Percentiles rank a stretch among this genome's conserved stretches.
Evolutionary conservation across 371 early-diverging fungal genomes (phyloP).

Genomic region (Rhizopus stolonifer): DNA sequence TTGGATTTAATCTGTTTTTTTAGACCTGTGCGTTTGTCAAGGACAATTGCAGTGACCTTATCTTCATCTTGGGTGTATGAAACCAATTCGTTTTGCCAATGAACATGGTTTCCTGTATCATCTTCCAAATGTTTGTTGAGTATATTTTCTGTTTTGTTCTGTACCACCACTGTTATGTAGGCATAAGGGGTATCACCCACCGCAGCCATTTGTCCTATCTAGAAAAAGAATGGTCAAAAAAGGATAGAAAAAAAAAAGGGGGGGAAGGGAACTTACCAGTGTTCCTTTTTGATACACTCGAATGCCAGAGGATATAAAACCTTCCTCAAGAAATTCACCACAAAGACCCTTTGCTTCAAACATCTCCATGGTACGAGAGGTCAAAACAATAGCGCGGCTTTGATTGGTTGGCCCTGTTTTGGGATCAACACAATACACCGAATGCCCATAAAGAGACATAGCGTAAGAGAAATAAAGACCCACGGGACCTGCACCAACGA

Average conservation of each 20-base stretch:
- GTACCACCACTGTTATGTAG: slow-evolving; percentile 30
- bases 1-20: slow-evolving; percentile 16
- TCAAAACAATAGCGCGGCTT: slow-evolving; percentile 41
- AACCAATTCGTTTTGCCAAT: slow-evolving; percentile 32
- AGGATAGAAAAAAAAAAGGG: background rate
- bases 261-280: slow-evolving; percentile 14
- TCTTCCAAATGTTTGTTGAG: slow-evolving; percentile 6
- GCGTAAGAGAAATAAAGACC: slow-evolving; percentile 44
- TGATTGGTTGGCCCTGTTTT: slow-evolving; percentile 36
- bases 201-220: slow-evolving; percentile 21
- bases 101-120: slow-evolving; percentile 13
- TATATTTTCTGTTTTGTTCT: slow-evolving; percentile 29
- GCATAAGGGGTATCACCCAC: slow-evolving; percentile 29
- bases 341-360: slow-evolving; percentile 30
- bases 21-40: slow-evolving; percentile 3
- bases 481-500: slow-evolving; percentile 49
- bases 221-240: background rate
- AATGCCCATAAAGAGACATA: slow-evolving; percentile 36
- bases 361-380: slow-evolving; percentile 41
- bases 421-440: slow-evolving; percentile 36
- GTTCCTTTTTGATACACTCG: slow-evolving; percentile 19
- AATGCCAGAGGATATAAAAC: slow-evolving; percentile 19
- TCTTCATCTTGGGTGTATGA: slow-evolving; percentile 32
- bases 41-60: slow-evolving; percentile 19
- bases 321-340: slow-evolving; percentile 25